Evolutionary conservation across 345 rosid genomes (phyloP).

Genomic region (Dipteronia sinensis): DNA sequence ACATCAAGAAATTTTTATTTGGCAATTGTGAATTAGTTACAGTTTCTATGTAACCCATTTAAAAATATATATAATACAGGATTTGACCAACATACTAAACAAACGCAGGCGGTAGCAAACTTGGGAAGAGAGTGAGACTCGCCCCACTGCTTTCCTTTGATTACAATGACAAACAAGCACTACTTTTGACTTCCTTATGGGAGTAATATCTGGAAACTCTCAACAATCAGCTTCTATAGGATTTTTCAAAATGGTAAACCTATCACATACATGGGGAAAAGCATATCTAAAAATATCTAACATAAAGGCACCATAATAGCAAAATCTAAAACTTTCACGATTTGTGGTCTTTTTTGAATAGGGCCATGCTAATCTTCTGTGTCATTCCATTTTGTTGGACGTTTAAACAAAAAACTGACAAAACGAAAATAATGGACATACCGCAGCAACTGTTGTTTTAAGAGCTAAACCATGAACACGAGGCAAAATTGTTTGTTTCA

Average conservation of each 20-base stretch:
- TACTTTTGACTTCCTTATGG: no score
- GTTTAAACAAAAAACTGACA: neutral
- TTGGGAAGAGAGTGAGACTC: neutral
- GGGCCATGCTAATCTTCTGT: neutral
- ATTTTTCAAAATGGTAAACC: neutral
- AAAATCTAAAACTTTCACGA: neutral
- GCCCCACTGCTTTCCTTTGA: no score
- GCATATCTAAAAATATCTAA: no score
- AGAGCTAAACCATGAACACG: slow-evolving; percentile 96
- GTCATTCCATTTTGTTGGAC: neutral
- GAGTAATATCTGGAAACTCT: neutral
- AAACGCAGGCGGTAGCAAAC: neutral
- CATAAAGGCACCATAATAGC: neutral
- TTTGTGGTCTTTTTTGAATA: neutral
- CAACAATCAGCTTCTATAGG: neutral
- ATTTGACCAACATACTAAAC: neutral
- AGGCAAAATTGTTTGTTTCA: slow-evolving; percentile 89
- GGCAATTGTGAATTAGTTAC: neutral
- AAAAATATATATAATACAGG: neutral
- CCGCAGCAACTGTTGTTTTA: slow-evolving; percentile 97
- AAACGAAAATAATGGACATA: slow-evolving; percentile 34
- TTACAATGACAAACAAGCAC: no score
- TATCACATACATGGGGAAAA: neutral
- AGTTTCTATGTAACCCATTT: neutral
- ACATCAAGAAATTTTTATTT: neutral